Evolutionary conservation across 441 rosid species (phyloP).

Genomic region (Caryocar brasiliense): DNA sequence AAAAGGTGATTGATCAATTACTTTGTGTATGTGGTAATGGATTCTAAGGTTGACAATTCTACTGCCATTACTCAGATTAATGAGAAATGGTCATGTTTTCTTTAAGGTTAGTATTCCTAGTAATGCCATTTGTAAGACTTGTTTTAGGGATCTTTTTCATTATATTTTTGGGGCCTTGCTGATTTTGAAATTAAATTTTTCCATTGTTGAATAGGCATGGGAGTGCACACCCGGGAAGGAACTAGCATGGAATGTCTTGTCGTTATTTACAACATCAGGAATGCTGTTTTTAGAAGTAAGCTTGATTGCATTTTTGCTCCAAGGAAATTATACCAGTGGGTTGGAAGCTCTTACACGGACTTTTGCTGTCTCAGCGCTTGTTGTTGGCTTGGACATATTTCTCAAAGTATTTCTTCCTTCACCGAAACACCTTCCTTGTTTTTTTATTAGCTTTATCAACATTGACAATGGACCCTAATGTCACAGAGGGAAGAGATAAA

Average conservation of each 20-base stretch:
- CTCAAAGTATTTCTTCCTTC: slow-evolving; percentile 50
- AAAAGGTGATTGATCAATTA: too few species aligned
- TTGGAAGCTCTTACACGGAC: slow-evolving; percentile 66
- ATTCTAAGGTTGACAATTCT: background rate
- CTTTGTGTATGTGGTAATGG: too few species aligned
- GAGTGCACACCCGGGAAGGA: slow-evolving; percentile 74
- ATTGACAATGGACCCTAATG: background rate
- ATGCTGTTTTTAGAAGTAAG: slow-evolving; percentile 91
- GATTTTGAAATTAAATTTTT: background rate
- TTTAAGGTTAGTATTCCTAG: background rate
- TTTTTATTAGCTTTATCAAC: background rate
- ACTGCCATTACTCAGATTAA: background rate
- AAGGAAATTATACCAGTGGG: slow-evolving; percentile 80
- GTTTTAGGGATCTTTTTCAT: background rate
- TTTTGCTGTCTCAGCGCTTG: slow-evolving; percentile 57
- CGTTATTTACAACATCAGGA: slow-evolving; percentile 75
- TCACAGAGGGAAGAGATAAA: background rate
- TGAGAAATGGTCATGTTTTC: background rate
- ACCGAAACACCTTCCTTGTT: background rate
- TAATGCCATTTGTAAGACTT: background rate
- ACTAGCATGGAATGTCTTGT: slow-evolving; percentile 63
- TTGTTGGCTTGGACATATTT: slow-evolving; percentile 67
- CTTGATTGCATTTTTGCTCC: slow-evolving; percentile 82
- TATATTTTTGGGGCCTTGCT: background rate
- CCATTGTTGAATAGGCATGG: slow-evolving; percentile 45